phyloP scores from a whole-genome alignment of 2,329 filamentous ascomycete genomes.

The Pseudocercospora pini-densiflorae region DNA sequence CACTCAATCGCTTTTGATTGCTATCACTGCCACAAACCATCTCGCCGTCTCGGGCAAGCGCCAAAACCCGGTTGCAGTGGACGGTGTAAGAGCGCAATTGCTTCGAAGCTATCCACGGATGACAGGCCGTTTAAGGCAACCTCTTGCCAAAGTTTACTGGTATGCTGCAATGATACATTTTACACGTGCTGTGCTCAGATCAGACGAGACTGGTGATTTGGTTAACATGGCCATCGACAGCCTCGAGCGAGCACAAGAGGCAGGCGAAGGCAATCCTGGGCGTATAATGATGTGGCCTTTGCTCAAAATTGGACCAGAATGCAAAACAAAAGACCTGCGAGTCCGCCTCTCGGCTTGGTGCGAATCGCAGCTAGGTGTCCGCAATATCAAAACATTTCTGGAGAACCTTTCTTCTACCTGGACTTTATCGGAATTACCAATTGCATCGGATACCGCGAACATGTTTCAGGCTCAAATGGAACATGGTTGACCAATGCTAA shows the following conservation, averaged over 20 bases:
- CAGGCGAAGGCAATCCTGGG: constrained; percentile 1
- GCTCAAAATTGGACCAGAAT: constrained; percentile 10
- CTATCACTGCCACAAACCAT: constrained; percentile 8
- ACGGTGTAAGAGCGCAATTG: background rate
- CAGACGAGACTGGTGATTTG: background rate
- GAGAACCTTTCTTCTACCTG: constrained; percentile 5
- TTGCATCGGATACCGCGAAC: background rate
- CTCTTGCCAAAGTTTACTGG: constrained; percentile 11
- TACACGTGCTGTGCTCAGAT: background rate
- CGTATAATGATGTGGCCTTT: constrained; percentile 14
- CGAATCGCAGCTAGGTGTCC: constrained; percentile 5
- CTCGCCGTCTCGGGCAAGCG: constrained; percentile 9
- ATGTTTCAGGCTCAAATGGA: background rate
- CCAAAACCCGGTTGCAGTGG: background rate
- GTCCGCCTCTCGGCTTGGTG: constrained; percentile 9
- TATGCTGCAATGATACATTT: constrained; percentile 15
- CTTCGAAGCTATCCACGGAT: constrained; percentile 4
- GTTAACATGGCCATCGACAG: constrained; percentile 5
- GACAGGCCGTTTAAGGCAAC: constrained; percentile 1
- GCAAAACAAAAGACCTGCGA: constrained; percentile 5
- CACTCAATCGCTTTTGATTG: constrained; percentile 1
- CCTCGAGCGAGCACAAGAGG: constrained; percentile 11
- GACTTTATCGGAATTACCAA: background rate
- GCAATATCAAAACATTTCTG: constrained; percentile 8
- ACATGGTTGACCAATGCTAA: background rate